These are phyloP conservation scores for Coprinopsis strossmayeri DNA, from an alignment of 768 basidiomycete genomes.

Conservation along the genomic window DNA sequence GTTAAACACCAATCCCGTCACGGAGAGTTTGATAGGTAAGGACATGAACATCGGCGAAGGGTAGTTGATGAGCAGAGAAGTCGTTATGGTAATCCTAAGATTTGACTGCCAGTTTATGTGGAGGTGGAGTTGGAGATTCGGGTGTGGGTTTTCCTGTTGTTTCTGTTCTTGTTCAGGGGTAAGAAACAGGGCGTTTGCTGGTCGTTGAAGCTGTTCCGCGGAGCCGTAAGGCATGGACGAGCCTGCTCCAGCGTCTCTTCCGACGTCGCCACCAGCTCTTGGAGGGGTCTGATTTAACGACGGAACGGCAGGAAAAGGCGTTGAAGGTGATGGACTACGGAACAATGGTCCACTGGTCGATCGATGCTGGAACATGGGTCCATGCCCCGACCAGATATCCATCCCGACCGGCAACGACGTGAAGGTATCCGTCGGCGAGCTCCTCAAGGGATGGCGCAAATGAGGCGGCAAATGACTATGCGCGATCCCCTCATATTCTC, in stretches of 20 bases:
- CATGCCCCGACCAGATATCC: constrained; percentile 34
- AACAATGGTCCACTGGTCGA: constrained; percentile 17
- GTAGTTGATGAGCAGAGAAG: constrained; percentile 94
- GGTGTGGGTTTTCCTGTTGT: constrained; percentile 31
- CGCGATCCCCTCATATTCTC: constrained; percentile 39
- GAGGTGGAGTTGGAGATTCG: constrained; percentile 87
- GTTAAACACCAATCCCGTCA: constrained; percentile 81
- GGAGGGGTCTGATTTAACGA: background rate
- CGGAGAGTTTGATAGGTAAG: constrained; percentile 88
- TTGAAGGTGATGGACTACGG: constrained; percentile 28
- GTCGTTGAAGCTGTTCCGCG: background rate
- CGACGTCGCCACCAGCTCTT: background rate
- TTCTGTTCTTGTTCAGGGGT: constrained; percentile 18
- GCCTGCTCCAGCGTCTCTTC: background rate
- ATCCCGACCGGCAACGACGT: constrained; percentile 32
- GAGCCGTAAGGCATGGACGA: background rate
- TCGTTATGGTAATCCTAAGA: constrained; percentile 82
- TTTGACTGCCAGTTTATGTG: constrained; percentile 84
- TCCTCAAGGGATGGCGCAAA: constrained; percentile 60
- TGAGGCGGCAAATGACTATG: constrained; percentile 48
- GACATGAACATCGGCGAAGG: constrained; percentile 96
- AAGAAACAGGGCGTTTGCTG: constrained; percentile 9
- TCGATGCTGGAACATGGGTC: constrained; percentile 4
- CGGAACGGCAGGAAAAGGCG: constrained; percentile 18
- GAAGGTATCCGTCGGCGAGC: constrained; percentile 51